These are phyloP conservation scores for Byssothecium circinans DNA, from an alignment of 2,329 filamentous ascomycete genomes.

Conservation along the genomic window DNA sequence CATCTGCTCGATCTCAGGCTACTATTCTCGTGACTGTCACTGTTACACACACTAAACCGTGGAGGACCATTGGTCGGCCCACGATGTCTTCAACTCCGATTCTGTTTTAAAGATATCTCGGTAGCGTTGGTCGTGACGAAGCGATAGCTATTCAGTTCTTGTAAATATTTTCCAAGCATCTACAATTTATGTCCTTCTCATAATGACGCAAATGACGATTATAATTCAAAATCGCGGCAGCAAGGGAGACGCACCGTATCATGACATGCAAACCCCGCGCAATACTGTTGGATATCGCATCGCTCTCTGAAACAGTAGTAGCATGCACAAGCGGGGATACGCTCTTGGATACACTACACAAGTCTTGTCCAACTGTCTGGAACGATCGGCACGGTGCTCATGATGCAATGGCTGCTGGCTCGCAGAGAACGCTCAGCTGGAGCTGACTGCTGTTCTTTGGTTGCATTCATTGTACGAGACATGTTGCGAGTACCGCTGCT, in stretches of 20 bases:
- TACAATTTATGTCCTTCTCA: too few relatives aligned
- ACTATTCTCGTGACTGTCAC: background rate
- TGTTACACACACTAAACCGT: background rate
- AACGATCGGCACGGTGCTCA: background rate
- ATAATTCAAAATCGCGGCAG: too few relatives aligned
- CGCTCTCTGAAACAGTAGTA: conserved; percentile 12
- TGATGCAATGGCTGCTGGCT: background rate
- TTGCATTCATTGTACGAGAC: background rate
- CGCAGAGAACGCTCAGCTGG: background rate
- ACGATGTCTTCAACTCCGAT: too few relatives aligned
- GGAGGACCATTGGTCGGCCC: too few relatives aligned
- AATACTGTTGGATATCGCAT: conserved; percentile 7
- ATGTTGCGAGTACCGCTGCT: too few relatives aligned
- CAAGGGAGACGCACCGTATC: background rate
- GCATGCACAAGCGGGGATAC: background rate
- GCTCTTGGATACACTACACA: too few relatives aligned
- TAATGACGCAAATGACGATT: too few relatives aligned
- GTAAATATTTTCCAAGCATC: too few relatives aligned
- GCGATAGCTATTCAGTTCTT: too few relatives aligned
- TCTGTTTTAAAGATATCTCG: too few relatives aligned
- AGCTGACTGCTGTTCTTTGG: background rate
- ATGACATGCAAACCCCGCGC: background rate
- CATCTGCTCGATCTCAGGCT: background rate
- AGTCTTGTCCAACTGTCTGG: background rate
- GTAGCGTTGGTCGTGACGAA: too few relatives aligned